Evolutionary conservation across 805 yeast species (phyloP), one percentile per base, ranked within the genome.

Genomic region (Pichia rugopelliculosa): DNA sequence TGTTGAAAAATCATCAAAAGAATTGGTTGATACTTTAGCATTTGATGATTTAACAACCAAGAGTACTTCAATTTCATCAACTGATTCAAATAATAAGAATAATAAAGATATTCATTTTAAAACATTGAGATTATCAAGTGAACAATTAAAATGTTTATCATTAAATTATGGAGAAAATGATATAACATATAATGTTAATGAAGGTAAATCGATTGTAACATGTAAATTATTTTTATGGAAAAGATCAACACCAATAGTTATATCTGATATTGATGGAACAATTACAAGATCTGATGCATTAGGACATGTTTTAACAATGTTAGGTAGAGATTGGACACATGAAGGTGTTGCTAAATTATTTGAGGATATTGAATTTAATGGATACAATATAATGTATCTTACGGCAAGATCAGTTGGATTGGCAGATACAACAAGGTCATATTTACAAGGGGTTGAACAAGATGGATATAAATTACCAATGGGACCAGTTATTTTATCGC

Each of bases 291-390:
- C 97, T 0, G 99, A 93, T 69, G 99, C 99, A 0, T 70, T 93
- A 58, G 99, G 99, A 3, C 99, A 93, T 66, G 91, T 93, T 2
- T 71, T 93, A 64, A 89, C 93, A 17, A 81, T 91, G 80, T 71
- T 93, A 34, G 99, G 99, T 5, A 78, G 88, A 56, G 99, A 93
- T 69, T 93, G 99, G 99, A 93, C 99, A 0, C 99, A 93, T 63
- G 78, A 81, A 2, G 99, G 99, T 27, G 99, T 93, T 37, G 96
- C 97, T 3, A 82, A 82, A 59, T 69, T 93, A 48, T 93, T 90
- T 61, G 80, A 79, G n/a, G 99, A 93, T 62, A 93, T 93, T 52
- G 61, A 75, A 40, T 68, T 75, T 49, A 93, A 93, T 60, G 98
- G 99, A 0, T 93, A 91, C 71, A 89, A 93, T 60, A 83, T 93